These are phyloP conservation scores for Eragrostis tef DNA, from an alignment of 202 grass and related monocot genomes.

Conservation along the genomic window DNA sequence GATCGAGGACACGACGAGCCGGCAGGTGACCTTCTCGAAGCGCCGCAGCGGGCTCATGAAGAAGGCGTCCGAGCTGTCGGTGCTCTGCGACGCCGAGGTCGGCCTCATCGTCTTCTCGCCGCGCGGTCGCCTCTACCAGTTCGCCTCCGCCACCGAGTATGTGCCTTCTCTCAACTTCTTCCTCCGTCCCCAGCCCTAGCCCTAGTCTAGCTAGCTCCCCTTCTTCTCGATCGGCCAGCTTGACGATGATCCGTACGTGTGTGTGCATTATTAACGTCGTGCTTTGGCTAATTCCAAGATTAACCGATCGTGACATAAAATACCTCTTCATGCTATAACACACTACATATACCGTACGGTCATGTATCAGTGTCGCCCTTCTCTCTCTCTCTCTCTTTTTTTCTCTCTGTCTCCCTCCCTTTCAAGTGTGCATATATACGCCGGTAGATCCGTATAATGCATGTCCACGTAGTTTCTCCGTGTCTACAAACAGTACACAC, in stretches of 20 bases:
- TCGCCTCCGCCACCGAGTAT: conserved; percentile 53
- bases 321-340: neutral
- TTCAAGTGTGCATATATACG: too few relatives aligned
- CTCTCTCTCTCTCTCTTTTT: too few relatives aligned
- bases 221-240: neutral
- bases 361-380: too few relatives aligned
- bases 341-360: too few relatives aligned
- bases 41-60: conserved; percentile 55
- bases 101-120: conserved; percentile 61
- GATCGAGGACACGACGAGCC: conserved; percentile 62
- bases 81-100: conserved; percentile 60
- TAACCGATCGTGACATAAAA: conserved; percentile 1
- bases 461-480: too few relatives aligned
- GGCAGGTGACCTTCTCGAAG: conserved; percentile 64
- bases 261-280: neutral
- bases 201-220: neutral
- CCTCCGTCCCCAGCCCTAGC: neutral
- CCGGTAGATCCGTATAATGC: too few relatives aligned
- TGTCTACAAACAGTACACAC: too few relatives aligned
- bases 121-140: conserved; percentile 57
- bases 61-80: conserved; percentile 63
- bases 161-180: neutral
- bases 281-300: conserved; percentile 5
- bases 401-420: too few relatives aligned
- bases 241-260: conserved; percentile 4